Conservation (phyloP, 163 green algal species). For the Prototheca wickerhamii region DNA sequence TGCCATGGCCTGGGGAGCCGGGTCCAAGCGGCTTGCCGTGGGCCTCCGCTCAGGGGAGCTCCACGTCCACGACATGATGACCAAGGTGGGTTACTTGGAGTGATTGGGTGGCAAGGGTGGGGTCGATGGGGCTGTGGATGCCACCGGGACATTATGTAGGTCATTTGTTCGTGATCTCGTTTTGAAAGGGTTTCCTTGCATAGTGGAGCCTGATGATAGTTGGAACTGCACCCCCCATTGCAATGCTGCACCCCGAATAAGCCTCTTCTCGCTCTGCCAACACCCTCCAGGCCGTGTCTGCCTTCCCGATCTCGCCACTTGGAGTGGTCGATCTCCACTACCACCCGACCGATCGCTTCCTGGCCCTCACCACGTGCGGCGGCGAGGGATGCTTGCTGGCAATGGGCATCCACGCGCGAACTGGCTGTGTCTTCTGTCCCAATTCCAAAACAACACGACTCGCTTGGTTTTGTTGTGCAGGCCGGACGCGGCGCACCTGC, state of each 20-base stretch:
- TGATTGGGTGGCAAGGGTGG: not conserved
- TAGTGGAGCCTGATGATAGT: too few species aligned
- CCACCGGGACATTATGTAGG: not conserved
- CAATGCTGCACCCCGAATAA: too few species aligned
- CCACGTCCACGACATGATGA: conserved; percentile 22
- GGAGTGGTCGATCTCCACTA: conserved; percentile 7
- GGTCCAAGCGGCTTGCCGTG: conserved; percentile 30
- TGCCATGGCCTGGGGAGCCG: conserved; percentile 21
- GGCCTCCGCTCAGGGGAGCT: conserved; percentile 6
- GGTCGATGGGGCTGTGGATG: not conserved
- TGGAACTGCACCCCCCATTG: too few species aligned
- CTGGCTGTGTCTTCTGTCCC: not conserved
- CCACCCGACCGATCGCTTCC: conserved; percentile 26
- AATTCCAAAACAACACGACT: not conserved
- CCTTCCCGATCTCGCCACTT: too few species aligned
- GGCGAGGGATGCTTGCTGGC: not conserved
- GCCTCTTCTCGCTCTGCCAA: not conserved
- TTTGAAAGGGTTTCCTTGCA: too few species aligned
- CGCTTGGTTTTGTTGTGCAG: not conserved
- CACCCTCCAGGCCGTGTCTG: not conserved
- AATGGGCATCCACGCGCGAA: not conserved
- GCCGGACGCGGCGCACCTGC: not conserved
- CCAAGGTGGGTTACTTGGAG: conserved; percentile 12
- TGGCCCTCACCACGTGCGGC: conserved; percentile 13
- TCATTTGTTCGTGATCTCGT: too few species aligned